phyloP scores from a whole-genome alignment of 495 filamentous ascomycete species.

The Amphirosellinia nigrospora region DNA sequence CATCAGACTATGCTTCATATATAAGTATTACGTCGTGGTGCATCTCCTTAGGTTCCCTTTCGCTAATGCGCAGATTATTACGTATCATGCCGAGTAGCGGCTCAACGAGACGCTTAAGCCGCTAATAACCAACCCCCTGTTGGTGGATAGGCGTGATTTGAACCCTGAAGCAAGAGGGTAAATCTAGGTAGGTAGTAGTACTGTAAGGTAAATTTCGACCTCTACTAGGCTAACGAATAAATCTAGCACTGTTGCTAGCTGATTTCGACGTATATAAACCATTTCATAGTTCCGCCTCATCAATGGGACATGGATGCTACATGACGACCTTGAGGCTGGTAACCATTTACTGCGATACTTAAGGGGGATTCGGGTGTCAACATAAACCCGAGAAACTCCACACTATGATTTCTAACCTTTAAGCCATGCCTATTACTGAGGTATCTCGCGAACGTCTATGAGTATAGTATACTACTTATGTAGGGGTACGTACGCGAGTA shows the following conservation, averaged over 20 bases:
- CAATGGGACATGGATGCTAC: too few species aligned
- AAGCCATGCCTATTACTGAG: too few species aligned
- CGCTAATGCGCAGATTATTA: not conserved
- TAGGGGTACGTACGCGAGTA: too few species aligned
- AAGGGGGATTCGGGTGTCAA: not conserved
- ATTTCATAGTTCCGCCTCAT: too few species aligned
- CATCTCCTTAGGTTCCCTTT: not conserved
- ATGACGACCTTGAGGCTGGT: too few species aligned
- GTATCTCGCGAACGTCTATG: too few species aligned
- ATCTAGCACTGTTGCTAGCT: too few species aligned
- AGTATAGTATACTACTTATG: not conserved
- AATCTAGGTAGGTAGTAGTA: conserved; percentile 6
- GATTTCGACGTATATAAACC: too few species aligned
- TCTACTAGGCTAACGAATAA: not conserved
- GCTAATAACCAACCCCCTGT: conserved; percentile 1
- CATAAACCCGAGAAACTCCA: too few species aligned
- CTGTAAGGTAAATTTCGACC: not conserved
- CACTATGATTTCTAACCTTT: too few species aligned
- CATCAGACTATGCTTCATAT: not conserved
- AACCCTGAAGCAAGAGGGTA: not conserved
- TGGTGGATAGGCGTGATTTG: not conserved
- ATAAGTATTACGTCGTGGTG: conserved; percentile 7
- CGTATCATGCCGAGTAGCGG: conserved; percentile 4
- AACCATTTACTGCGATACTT: not conserved
- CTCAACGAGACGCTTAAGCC: conserved; percentile 13